Evolutionary conservation across 441 rosid genomes (phyloP).

Genomic region (Theobroma grandiflorum): DNA sequence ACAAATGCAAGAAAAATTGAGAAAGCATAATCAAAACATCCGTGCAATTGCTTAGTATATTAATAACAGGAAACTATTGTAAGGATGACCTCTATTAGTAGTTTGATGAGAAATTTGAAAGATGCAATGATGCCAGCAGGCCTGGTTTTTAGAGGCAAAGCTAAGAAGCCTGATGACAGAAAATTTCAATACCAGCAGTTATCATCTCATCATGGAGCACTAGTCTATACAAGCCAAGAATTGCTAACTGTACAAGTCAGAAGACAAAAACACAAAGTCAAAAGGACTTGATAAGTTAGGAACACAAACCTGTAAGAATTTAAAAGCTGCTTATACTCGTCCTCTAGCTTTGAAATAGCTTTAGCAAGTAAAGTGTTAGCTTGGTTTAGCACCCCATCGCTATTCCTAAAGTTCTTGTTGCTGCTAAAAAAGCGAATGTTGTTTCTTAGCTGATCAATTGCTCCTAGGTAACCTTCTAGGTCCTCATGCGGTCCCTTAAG

Average conservation of each 20-base stretch:
- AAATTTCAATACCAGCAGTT: neutral
- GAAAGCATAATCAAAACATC: neutral
- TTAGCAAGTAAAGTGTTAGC: slow-evolving; percentile 82
- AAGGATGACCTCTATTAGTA: neutral
- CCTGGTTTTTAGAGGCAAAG: neutral
- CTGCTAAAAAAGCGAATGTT: slow-evolving; percentile 72
- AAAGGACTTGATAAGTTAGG: slow-evolving; percentile 22
- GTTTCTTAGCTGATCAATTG: slow-evolving; percentile 85
- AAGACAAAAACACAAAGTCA: slow-evolving; percentile 8
- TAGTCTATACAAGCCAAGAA: neutral
- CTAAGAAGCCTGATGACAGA: neutral
- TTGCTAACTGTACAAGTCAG: neutral
- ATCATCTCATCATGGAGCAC: slow-evolving; percentile 13
- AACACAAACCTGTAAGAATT: slow-evolving; percentile 77
- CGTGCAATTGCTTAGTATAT: neutral
- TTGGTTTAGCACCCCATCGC: slow-evolving; percentile 70
- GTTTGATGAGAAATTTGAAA: neutral
- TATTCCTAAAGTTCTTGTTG: slow-evolving; percentile 73
- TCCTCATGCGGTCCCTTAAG: slow-evolving; percentile 94
- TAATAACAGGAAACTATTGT: neutral
- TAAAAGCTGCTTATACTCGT: slow-evolving; percentile 89
- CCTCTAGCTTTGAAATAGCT: slow-evolving; percentile 93
- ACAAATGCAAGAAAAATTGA: neutral
- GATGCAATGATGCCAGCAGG: neutral
- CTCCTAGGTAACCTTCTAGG: slow-evolving; percentile 87